A percentile compares a stretch with the other conserved stretches of the same genome.
phyloP scores from a whole-genome alignment of 1,139 yeast species.

The Pichia sp. region DNA sequence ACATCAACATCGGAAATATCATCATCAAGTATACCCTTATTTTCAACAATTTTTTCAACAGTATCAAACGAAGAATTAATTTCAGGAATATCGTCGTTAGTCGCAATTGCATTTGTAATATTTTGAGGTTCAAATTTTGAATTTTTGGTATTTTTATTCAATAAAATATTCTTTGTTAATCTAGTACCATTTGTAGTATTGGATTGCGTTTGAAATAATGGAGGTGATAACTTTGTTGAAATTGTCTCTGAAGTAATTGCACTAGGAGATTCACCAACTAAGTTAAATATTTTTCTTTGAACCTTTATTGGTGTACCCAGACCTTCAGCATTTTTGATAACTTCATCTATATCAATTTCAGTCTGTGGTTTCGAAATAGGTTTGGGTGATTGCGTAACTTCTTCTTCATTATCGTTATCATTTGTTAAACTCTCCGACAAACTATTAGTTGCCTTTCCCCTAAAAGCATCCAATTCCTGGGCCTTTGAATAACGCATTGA shows the following conservation, averaged over 20 bases:
- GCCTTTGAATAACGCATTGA: slow-evolving; percentile 15
- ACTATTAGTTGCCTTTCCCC: neutral
- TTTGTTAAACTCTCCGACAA: neutral
- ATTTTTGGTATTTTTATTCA: slow-evolving; percentile 30
- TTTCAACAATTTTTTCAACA: neutral
- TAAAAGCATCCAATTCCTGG: slow-evolving; percentile 1
- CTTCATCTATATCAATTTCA: slow-evolving; percentile 21
- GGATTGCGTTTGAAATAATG: neutral
- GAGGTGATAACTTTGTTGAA: neutral
- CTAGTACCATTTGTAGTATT: slow-evolving; percentile 17
- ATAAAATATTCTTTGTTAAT: slow-evolving; percentile 40
- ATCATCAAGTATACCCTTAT: neutral
- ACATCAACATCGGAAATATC: neutral
- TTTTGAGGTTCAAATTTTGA: slow-evolving; percentile 16
- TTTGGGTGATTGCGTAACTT: neutral
- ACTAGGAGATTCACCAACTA: slow-evolving; percentile 20
- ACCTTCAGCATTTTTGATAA: slow-evolving; percentile 24
- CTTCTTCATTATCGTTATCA: neutral
- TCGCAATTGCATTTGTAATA: slow-evolving; percentile 7
- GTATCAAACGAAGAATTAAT: neutral
- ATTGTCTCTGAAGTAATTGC: neutral
- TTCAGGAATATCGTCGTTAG: neutral
- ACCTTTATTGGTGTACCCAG: slow-evolving; percentile 27
- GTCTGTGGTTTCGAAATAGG: neutral
- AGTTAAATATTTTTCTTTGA: slow-evolving; percentile 11